phyloP scores from a whole-genome alignment of 108 stramenopile species.

The Schizochytrium sp. region DNA sequence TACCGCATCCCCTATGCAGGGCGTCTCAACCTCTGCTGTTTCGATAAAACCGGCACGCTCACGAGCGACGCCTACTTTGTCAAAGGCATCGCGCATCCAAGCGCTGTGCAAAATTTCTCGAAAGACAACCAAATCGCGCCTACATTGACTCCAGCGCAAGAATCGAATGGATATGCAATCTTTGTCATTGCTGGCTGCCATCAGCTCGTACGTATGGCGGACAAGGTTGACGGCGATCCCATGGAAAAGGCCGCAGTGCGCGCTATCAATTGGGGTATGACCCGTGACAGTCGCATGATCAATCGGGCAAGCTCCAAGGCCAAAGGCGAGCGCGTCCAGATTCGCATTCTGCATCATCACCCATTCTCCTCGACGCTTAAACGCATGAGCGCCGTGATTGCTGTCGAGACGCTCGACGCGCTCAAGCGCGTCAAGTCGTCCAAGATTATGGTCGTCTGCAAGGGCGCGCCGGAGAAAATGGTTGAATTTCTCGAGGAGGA shows the following conservation, averaged over 20 bases:
- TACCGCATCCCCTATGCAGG: conserved; percentile 91
- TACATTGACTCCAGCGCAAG: background rate
- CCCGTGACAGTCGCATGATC: conserved; percentile 20
- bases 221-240: conserved; percentile 73
- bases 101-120: background rate
- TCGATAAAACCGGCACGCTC: conserved; percentile 95
- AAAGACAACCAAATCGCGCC: background rate
- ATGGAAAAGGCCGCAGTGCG: conserved; percentile 80
- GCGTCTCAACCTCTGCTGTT: conserved; percentile 76
- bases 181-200: conserved; percentile 83
- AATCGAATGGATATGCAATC: conserved; percentile 34
- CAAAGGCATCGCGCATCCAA: conserved; percentile 54
- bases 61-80: conserved; percentile 81
- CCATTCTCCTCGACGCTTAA: conserved; percentile 73
- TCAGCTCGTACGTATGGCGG: conserved; percentile 52
- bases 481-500: conserved; percentile 52
- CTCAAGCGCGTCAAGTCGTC: conserved; percentile 26
- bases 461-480: conserved; percentile 89
- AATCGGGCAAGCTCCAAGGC: conserved; percentile 7
- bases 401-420: conserved; percentile 27
- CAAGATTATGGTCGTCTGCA: conserved; percentile 44
- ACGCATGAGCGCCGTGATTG: conserved; percentile 70
- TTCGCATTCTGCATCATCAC: conserved; percentile 55
- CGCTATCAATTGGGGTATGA: conserved; percentile 63
- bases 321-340: background rate